These are phyloP conservation scores for Cyclospora cayetanensis DNA, from an alignment of 169 alveolate species.

Conservation along the genomic window DNA sequence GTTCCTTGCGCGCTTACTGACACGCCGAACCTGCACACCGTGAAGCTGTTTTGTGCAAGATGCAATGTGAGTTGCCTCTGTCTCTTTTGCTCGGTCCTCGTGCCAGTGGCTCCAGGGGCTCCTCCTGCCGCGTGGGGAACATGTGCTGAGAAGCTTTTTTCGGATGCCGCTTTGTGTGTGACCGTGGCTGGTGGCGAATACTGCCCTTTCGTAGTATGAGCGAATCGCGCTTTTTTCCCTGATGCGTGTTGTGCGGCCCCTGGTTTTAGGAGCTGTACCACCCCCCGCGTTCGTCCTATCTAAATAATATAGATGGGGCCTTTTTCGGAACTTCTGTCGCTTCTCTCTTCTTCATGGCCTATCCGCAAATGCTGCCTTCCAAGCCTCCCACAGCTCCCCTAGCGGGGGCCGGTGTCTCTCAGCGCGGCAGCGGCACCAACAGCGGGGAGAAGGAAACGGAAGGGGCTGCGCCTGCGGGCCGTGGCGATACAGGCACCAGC, in stretches of 20 bases:
- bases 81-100: neutral
- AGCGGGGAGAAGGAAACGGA: too few relatives aligned
- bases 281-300: neutral
- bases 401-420: too few relatives aligned
- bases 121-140: neutral
- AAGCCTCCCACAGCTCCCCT: neutral
- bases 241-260: neutral
- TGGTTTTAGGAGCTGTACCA: constrained; percentile 28
- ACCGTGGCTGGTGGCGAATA: neutral
- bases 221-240: neutral
- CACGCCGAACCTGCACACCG: constrained; percentile 86
- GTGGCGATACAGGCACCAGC: too few relatives aligned
- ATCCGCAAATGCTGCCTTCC: neutral
- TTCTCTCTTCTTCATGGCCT: constrained; percentile 82
- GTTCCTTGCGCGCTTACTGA: constrained; percentile 93
- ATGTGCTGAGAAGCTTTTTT: neutral
- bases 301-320: constrained; percentile 91
- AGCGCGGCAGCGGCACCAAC: too few relatives aligned
- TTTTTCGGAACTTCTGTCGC: constrained; percentile 94
- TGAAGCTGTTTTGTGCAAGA: constrained; percentile 93
- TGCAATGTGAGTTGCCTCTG: constrained; percentile 80
- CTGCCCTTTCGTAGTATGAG: neutral
- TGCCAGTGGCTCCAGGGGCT: neutral
- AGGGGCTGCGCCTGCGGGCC: neutral
- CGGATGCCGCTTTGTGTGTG: neutral